These are phyloP conservation scores for Colletotrichum magnum DNA, from an alignment of 2,329 filamentous ascomycete species.

Conservation along the genomic window DNA sequence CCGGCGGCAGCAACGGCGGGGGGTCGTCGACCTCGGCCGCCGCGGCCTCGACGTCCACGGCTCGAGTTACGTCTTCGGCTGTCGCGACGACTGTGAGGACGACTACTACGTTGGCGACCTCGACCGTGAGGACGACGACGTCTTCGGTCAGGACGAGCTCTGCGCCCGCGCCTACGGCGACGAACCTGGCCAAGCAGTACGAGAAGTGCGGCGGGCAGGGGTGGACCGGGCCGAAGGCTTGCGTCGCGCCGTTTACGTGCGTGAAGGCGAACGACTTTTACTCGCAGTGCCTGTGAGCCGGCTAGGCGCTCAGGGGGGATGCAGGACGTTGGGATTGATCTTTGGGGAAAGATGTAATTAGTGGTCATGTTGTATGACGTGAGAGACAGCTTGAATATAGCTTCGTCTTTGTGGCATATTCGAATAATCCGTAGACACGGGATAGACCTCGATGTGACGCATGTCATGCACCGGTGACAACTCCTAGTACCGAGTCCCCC, in stretches of 20 bases:
- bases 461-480: too few relatives aligned
- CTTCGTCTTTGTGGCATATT: too few relatives aligned
- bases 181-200: slow-evolving; percentile 39
- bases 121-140: slow-evolving; percentile 12
- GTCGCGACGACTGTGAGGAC: slow-evolving; percentile 8
- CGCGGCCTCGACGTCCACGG: slow-evolving; percentile 11
- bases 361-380: too few relatives aligned
- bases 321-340: too few relatives aligned
- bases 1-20: slow-evolving; percentile 13
- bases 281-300: slow-evolving; percentile 56
- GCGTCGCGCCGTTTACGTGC: slow-evolving; percentile 58
- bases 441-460: too few relatives aligned
- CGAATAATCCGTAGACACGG: too few relatives aligned
- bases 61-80: slow-evolving; percentile 3
- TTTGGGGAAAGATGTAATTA: too few relatives aligned
- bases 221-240: slow-evolving; percentile 55
- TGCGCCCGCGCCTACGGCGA: slow-evolving; percentile 31
- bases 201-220: slow-evolving; percentile 59
- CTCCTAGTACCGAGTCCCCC: too few relatives aligned
- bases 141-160: slow-evolving; percentile 10
- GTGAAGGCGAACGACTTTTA: slow-evolving; percentile 54
- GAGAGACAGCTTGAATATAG: too few relatives aligned
- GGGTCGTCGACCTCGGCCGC: slow-evolving; percentile 22
- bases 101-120: slow-evolving; percentile 22
- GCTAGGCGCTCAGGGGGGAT: too few relatives aligned